Conservation (phyloP, 768 basidiomycete species). For the Serendipita sp. region DNA sequence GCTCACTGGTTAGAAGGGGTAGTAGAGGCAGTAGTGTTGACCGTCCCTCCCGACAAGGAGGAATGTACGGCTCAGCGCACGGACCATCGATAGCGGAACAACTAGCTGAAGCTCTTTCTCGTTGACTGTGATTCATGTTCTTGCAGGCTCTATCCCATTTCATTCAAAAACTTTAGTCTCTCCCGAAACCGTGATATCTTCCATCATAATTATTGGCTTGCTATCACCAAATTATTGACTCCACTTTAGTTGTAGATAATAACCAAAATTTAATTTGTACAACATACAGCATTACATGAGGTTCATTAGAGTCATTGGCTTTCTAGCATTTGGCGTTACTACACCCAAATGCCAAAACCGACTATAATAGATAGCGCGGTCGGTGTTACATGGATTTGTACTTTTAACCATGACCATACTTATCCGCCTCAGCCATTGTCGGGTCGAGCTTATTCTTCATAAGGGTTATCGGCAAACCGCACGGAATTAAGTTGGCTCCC, state of each 20-base stretch:
- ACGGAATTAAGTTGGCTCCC: background rate
- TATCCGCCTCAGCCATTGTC: background rate
- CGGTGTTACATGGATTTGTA: too few relatives aligned
- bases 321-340: too few relatives aligned
- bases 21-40: slow-evolving; percentile 12
- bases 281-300: background rate
- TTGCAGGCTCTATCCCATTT: too few relatives aligned
- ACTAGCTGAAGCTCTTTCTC: background rate
- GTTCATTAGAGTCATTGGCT: too few relatives aligned
- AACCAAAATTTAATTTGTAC: background rate
- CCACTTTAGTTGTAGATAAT: background rate
- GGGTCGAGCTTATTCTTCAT: background rate
- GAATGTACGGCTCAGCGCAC: background rate
- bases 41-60: background rate
- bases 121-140: background rate
- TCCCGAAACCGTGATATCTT: background rate
- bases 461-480: background rate
- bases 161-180: background rate
- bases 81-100: slow-evolving; percentile 4
- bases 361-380: too few relatives aligned
- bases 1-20: slow-evolving; percentile 25
- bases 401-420: background rate
- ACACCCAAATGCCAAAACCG: too few relatives aligned
- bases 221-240: background rate
- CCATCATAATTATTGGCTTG: background rate